phyloP scores from a whole-genome alignment of 2,329 filamentous ascomycete genomes.

The Neofusicoccum sp. region DNA sequence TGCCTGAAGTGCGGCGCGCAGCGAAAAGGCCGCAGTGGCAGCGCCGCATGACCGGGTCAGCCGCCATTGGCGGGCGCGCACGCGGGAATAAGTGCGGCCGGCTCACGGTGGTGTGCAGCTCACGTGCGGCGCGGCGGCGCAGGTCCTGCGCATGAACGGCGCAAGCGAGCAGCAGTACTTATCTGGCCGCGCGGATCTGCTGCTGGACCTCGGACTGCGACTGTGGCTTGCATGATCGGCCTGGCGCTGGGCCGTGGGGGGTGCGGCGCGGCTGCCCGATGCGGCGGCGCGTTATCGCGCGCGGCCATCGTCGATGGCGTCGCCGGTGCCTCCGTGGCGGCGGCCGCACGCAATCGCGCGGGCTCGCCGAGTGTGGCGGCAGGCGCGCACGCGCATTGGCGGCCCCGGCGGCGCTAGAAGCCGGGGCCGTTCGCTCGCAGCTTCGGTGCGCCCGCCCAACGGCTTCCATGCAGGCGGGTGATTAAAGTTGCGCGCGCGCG shows the following conservation, averaged over 20 bases:
- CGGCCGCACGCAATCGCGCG: no score
- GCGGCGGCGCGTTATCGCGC: not conserved
- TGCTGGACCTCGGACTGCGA: conserved; percentile 13
- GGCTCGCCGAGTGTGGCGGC: no score
- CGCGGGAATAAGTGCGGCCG: not conserved
- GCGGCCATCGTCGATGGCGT: not conserved
- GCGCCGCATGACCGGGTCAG: conserved; percentile 2
- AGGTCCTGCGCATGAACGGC: conserved; percentile 13
- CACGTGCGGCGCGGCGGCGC: not conserved
- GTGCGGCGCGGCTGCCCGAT: not conserved
- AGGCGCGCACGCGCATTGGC: conserved; percentile 3
- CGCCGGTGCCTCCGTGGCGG: not conserved
- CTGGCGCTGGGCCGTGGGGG: not conserved
- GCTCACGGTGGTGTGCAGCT: not conserved
- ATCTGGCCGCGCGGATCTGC: conserved; percentile 4
- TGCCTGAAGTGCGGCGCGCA: conserved; percentile 8
- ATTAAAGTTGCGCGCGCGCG: conserved; percentile 13
- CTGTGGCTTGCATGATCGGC: conserved; percentile 16
- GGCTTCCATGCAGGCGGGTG: conserved; percentile 16
- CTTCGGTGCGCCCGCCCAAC: conserved; percentile 13
- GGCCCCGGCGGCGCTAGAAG: conserved; percentile 4
- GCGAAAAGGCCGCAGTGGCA: conserved; percentile 1
- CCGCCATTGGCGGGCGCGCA: not conserved
- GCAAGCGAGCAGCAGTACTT: conserved; percentile 8
- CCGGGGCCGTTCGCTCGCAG: conserved; percentile 11